These are phyloP conservation scores for Aspergillus indologenus DNA, from an alignment of 495 filamentous ascomycete genomes.

Conservation along the genomic window DNA sequence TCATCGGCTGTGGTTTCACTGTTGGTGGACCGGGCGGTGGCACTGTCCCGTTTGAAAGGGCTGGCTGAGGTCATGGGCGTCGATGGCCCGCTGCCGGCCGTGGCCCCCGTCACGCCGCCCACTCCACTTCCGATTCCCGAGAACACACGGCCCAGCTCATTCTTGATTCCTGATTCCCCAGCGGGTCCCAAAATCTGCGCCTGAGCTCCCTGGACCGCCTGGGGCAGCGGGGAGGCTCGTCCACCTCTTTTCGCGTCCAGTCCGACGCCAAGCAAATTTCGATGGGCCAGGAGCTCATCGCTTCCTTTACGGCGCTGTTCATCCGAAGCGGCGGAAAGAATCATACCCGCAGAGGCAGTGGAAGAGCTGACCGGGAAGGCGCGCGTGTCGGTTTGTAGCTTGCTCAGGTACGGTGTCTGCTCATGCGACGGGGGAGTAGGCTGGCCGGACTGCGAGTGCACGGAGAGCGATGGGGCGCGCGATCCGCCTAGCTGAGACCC, in stretches of 20 bases:
- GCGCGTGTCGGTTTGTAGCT: conserved; percentile 32
- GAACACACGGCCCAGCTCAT: conserved; percentile 88
- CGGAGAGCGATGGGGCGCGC: conserved; percentile 30
- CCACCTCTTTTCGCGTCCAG: conserved; percentile 47
- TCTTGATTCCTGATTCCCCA: conserved; percentile 82
- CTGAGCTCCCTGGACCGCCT: conserved; percentile 90
- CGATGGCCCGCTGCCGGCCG: conserved; percentile 50
- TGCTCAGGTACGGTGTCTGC: conserved; percentile 32
- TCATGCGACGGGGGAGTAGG: conserved; percentile 38
- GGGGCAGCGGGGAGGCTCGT: conserved; percentile 74
- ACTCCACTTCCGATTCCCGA: conserved; percentile 86
- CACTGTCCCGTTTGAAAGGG: conserved; percentile 50
- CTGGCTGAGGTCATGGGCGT: conserved; percentile 53
- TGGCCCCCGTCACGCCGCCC: conserved; percentile 55
- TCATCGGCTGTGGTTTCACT: conserved; percentile 34
- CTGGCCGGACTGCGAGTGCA: conserved; percentile 36
- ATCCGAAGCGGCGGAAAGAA: conserved; percentile 29
- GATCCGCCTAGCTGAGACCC: conserved; percentile 40
- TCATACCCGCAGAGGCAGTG: conserved; percentile 23
- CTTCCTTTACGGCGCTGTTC: conserved; percentile 55
- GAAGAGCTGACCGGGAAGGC: conserved; percentile 28
- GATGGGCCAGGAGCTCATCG: conserved; percentile 48
- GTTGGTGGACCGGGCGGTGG: conserved; percentile 35
- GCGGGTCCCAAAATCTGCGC: conserved; percentile 69
- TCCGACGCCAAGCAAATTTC: conserved; percentile 43